Evolutionary conservation across 2,329 filamentous ascomycete species (phyloP).

Genomic region (Diplodia corticola): DNA sequence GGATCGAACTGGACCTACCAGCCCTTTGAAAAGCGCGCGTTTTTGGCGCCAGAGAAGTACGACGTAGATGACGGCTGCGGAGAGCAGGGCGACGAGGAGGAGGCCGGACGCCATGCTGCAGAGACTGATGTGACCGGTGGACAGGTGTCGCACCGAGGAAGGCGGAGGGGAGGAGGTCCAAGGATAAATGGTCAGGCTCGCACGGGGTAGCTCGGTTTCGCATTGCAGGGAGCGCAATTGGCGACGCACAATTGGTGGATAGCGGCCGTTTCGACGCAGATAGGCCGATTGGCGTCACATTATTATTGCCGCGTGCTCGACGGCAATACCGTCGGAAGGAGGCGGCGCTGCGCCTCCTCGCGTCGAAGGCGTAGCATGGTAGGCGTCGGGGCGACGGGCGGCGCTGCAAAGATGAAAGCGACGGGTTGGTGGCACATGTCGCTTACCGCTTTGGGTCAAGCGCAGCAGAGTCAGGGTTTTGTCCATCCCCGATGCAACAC

Average conservation of each 20-base stretch:
- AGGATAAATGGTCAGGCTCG: neutral
- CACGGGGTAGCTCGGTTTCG: conserved; percentile 11
- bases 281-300: neutral
- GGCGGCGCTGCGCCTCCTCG: neutral
- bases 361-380: neutral
- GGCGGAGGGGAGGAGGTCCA: neutral
- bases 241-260: neutral
- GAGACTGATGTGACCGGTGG: neutral
- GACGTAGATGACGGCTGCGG: neutral
- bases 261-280: too few species aligned
- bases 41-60: neutral
- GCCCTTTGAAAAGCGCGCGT: neutral
- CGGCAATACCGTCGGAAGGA: neutral
- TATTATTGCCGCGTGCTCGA: neutral
- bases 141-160: neutral
- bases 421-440: neutral
- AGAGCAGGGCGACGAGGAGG: neutral
- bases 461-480: neutral
- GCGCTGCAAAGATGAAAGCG: neutral
- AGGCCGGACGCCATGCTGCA: neutral
- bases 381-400: neutral
- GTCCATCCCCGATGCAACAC: too few species aligned
- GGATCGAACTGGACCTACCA: neutral
- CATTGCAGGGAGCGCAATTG: neutral
- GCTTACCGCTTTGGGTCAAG: neutral